phyloP scores from a whole-genome alignment of 352 stramenopile genomes.

The Halophytophthora batemanensis region DNA sequence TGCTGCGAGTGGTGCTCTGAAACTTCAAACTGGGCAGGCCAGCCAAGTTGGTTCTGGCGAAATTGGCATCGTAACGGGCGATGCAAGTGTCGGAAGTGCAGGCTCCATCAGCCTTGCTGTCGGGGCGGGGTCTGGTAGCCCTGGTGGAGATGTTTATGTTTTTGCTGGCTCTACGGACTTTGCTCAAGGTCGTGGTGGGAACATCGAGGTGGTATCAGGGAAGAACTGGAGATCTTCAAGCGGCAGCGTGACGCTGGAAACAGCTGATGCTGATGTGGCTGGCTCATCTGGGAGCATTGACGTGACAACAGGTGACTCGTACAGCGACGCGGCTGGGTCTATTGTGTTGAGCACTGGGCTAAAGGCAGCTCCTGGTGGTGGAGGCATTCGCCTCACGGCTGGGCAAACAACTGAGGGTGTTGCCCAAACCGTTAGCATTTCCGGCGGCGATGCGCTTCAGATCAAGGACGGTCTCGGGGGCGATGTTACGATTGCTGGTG shows the following conservation, averaged over 20 bases:
- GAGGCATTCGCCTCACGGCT: slow-evolving; percentile 35
- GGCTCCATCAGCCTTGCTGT: slow-evolving; percentile 47
- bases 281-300: slow-evolving; percentile 37
- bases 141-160: slow-evolving; percentile 44
- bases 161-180: slow-evolving; percentile 32
- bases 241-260: slow-evolving; percentile 38
- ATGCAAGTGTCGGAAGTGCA: slow-evolving; percentile 29
- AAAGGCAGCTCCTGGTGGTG: slow-evolving; percentile 27
- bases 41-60: slow-evolving; percentile 39
- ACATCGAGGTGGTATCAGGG: slow-evolving; percentile 39
- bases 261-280: slow-evolving; percentile 30
- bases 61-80: slow-evolving; percentile 41
- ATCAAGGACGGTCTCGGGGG: slow-evolving; percentile 35
- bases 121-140: slow-evolving; percentile 27
- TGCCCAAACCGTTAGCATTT: slow-evolving; percentile 36
- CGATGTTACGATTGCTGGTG: slow-evolving; percentile 32
- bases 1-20: slow-evolving; percentile 29
- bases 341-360: slow-evolving; percentile 51
- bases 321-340: slow-evolving; percentile 29
- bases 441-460: slow-evolving; percentile 36
- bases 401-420: slow-evolving; percentile 33
- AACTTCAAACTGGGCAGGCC: slow-evolving; percentile 31
- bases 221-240: slow-evolving; percentile 37
- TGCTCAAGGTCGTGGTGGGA: slow-evolving; percentile 32
- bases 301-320: slow-evolving; percentile 39